Evolutionary conservation across 2,329 filamentous ascomycete genomes (phyloP).

Genomic region (Aureobasidium sp.): DNA sequence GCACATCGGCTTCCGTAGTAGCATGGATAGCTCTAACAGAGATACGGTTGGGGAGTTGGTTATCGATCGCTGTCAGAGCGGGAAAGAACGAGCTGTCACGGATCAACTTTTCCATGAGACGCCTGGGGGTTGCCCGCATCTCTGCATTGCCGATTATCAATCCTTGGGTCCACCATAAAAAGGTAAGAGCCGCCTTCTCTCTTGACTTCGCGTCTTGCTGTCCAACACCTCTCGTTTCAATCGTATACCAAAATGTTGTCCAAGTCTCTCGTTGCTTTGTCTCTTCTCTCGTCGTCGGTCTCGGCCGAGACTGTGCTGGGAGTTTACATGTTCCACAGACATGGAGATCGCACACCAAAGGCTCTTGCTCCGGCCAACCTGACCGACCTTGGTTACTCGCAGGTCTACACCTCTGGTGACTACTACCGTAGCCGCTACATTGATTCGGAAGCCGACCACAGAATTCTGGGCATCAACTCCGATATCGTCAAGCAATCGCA

Average conservation of each 20-base stretch:
- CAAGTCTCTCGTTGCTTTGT: constrained; percentile 16
- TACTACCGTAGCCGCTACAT: constrained; percentile 76
- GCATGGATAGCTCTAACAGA: neutral
- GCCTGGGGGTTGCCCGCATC: constrained; percentile 4
- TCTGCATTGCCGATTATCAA: neutral
- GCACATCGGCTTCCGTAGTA: neutral
- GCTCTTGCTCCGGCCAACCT: constrained; percentile 59
- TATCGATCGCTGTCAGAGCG: constrained; percentile 2
- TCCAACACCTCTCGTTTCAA: neutral
- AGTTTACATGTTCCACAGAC: constrained; percentile 78
- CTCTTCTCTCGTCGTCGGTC: constrained; percentile 21
- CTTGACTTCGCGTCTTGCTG: neutral
- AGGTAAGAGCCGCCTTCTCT: neutral
- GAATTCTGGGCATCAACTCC: constrained; percentile 57
- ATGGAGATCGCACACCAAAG: constrained; percentile 83
- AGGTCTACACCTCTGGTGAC: constrained; percentile 62
- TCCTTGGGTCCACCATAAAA: neutral
- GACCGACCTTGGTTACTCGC: constrained; percentile 68
- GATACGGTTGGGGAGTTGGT: neutral
- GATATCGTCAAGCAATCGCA: constrained; percentile 61
- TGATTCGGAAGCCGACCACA: constrained; percentile 45
- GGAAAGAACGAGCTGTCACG: neutral
- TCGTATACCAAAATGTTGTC: constrained; percentile 6
- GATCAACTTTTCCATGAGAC: neutral
- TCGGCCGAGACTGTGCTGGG: constrained; percentile 62